phyloP scores from a whole-genome alignment of 306 rosid species.

The Glycine latifolia region DNA sequence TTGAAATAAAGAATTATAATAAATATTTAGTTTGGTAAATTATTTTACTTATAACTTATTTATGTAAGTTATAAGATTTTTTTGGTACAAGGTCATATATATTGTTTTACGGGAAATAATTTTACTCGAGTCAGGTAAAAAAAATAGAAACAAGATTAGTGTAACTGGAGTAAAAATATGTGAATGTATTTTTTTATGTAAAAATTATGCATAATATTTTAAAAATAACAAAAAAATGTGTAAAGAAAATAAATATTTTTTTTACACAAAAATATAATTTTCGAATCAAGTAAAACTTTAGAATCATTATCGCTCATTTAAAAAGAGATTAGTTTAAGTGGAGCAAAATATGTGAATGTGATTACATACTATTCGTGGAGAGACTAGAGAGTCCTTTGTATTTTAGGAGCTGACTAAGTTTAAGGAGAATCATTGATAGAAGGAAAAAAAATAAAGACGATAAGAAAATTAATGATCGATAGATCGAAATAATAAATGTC shows the following conservation, averaged over 20 bases:
- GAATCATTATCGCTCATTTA: background rate
- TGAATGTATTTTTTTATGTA: too few species aligned
- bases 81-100: too few species aligned
- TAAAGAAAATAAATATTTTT: background rate
- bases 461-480: background rate
- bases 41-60: too few species aligned
- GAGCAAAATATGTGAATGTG: background rate
- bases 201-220: too few species aligned
- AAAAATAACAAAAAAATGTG: background rate
- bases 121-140: too few species aligned
- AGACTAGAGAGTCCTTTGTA: background rate
- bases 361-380: background rate
- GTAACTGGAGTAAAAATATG: too few species aligned
- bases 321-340: background rate
- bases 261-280: background rate
- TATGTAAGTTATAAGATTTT: too few species aligned
- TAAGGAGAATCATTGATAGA: background rate
- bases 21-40: too few species aligned
- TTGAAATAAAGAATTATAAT: too few species aligned
- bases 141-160: too few species aligned
- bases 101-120: too few species aligned
- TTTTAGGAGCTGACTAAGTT: background rate
- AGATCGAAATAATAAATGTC: background rate
- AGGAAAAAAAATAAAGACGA: background rate
- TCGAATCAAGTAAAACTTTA: background rate